Evolutionary conservation across 306 rosid genomes (phyloP).

Genomic region (Gleditsia sinensis): DNA sequence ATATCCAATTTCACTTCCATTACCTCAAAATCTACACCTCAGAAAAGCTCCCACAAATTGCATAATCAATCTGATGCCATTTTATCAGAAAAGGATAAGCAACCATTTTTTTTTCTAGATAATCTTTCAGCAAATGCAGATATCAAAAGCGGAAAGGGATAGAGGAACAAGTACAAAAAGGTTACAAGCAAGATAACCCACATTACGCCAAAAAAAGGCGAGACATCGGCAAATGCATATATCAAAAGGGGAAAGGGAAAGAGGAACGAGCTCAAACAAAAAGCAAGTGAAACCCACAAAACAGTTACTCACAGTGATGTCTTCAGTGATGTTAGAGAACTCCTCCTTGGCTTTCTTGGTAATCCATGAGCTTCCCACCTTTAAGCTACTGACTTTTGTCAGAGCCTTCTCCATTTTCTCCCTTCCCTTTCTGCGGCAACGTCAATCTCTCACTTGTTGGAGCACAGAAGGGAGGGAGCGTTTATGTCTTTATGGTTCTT

Average conservation of each 20-base stretch:
- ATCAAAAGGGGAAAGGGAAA: neutral
- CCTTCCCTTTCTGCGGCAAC: conserved; percentile 14
- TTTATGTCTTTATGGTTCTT: neutral
- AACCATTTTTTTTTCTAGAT: neutral
- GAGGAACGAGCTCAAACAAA: neutral
- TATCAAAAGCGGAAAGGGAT: too few relatives aligned
- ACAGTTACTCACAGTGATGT: conserved; percentile 61
- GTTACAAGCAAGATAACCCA: conserved; percentile 30
- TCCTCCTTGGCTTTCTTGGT: conserved; percentile 92
- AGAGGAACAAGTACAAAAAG: conserved; percentile 29
- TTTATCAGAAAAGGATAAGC: neutral
- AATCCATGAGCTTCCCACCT: conserved; percentile 82
- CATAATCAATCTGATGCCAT: neutral
- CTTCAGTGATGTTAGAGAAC: conserved; percentile 73
- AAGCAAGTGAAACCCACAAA: conserved; percentile 14
- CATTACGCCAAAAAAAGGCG: conserved; percentile 36
- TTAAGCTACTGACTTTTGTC: conserved; percentile 79
- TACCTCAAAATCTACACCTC: neutral
- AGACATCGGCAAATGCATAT: neutral
- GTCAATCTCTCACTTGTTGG: neutral
- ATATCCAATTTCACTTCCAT: neutral
- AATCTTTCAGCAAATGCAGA: too few relatives aligned
- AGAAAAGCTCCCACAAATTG: neutral
- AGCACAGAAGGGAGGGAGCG: neutral
- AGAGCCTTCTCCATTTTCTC: conserved; percentile 86